A percentile compares a stretch with the other conserved stretches of the same genome.
phyloP scores from a whole-genome alignment of 148 eudicot genomes.

The Oxyria digyna region DNA sequence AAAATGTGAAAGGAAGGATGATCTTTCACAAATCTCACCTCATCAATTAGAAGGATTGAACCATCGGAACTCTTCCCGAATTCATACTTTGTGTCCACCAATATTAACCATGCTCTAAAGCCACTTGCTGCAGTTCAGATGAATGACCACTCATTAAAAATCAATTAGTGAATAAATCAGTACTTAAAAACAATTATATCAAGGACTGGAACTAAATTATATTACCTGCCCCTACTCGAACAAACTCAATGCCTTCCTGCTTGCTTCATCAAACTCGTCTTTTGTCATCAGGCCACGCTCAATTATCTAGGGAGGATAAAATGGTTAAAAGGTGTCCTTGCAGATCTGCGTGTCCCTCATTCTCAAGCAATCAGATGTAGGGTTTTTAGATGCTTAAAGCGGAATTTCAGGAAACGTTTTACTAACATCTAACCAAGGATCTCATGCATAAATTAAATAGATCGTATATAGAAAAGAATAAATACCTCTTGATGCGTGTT shows the following conservation, averaged over 20 bases:
- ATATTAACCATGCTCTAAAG: slow-evolving; percentile 65
- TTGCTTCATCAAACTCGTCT: slow-evolving; percentile 73
- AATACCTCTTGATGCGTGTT: no score
- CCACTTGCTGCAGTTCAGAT: slow-evolving; percentile 45
- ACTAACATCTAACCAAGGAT: no score
- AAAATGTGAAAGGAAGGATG: background rate
- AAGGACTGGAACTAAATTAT: background rate
- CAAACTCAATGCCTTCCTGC: slow-evolving; percentile 63
- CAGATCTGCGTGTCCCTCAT: no score
- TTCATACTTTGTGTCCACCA: slow-evolving; percentile 97
- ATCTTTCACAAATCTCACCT: slow-evolving; percentile 30
- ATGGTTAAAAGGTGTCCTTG: no score
- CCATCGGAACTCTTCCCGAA: slow-evolving; percentile 91
- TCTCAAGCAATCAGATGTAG: no score
- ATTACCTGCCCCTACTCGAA: slow-evolving; percentile 89
- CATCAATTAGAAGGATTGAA: slow-evolving; percentile 64
- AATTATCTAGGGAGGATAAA: slow-evolving; percentile 45
- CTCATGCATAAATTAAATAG: no score
- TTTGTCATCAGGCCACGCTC: slow-evolving; percentile 70
- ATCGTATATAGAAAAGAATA: no score
- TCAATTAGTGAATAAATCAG: background rate
- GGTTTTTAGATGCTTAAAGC: no score
- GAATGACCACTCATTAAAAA: background rate
- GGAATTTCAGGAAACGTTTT: no score
- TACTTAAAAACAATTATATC: background rate